These are phyloP conservation scores for Linnemannia zychae DNA, from an alignment of 192 early-diverging fungal genomes.

Conservation along the genomic window DNA sequence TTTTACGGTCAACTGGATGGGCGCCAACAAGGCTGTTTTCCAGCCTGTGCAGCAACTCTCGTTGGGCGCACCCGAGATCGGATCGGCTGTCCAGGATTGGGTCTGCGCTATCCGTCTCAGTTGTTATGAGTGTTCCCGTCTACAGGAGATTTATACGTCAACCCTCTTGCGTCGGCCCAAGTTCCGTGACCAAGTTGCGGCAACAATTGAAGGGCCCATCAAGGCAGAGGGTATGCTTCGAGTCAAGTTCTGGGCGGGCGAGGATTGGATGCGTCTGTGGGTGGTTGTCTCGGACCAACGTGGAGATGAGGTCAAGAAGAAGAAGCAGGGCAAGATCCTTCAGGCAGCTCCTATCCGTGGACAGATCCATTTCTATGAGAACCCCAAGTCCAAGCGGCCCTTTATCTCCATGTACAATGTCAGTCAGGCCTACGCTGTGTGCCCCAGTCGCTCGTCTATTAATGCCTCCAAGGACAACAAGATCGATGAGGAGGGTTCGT, in stretches of 20 bases:
- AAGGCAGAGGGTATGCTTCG: constrained; percentile 70
- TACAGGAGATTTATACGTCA: constrained; percentile 83
- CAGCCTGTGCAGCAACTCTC: constrained; percentile 46
- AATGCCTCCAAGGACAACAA: constrained; percentile 53
- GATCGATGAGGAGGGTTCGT: constrained; percentile 46
- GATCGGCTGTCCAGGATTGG: constrained; percentile 74
- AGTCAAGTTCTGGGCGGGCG: constrained; percentile 64
- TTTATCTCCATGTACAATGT: constrained; percentile 65
- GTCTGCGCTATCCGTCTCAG: constrained; percentile 78
- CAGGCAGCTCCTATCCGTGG: constrained; percentile 59
- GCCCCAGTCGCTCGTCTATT: constrained; percentile 56
- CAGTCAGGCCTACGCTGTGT: constrained; percentile 69
- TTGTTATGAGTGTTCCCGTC: constrained; percentile 79
- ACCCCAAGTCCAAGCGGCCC: constrained; percentile 64
- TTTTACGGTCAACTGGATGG: constrained; percentile 76
- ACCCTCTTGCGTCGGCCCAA: constrained; percentile 61
- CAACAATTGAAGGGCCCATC: constrained; percentile 65
- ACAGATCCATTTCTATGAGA: constrained; percentile 66
- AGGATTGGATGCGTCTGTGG: constrained; percentile 65
- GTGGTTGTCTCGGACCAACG: constrained; percentile 67
- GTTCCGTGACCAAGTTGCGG: constrained; percentile 62
- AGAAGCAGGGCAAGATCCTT: constrained; percentile 61
- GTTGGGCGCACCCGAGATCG: constrained; percentile 66
- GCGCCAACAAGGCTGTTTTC: constrained; percentile 78
- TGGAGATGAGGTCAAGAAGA: constrained; percentile 62